Base-by-base conservation (phyloP, 805 yeast species). In the Candida wancherniae region DNA sequence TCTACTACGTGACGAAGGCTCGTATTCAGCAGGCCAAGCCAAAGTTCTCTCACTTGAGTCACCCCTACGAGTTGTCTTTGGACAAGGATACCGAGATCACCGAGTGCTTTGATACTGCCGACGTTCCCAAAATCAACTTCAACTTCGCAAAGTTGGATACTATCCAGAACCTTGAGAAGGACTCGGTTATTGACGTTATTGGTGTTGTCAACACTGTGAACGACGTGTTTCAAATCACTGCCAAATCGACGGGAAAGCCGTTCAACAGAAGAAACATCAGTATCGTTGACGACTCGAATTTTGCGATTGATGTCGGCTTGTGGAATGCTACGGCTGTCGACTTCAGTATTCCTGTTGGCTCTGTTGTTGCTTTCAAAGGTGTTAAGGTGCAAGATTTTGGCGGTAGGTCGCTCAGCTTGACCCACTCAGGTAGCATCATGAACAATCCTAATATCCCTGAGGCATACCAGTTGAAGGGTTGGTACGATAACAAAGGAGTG, bases 331-430 rank as follows among this genome's bases (percentile, higher is more conserved):
- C 77, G 33, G 97, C 99, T 3, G 57, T 77, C 14, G 86, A 83
- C 29, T 92, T 92, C 51, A 67, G 63, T 37, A 61, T 77, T 20
- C 80, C 82, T 9, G 79, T 69, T 40, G 95, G 90, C 12, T 73
- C 92, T 0, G 87, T 90, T n/a, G 67, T 92, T 23, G 97, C 96
- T 1, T 69, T 88, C 47, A 90, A 90, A 62, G 95, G 94, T 36
- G 90, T 84, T 28, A 80, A 84, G 52, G 84, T 90, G 19, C 77
- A 80, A 35, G 97, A 88, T 53, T 92, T 85, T 55, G 80, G 80
- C 37, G 97, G 97, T 15, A 78, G 90, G 52, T 72, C 84, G 9
- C 66, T 92, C 44, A 80, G 94, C 1, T 71, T 87, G 56, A 77
- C 88, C 15, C 85, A 80, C 39, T 71, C 84, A 8, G 87, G 95